phyloP scores from a whole-genome alignment of 176 grass and related monocot species.

The Cymbopogon citratus region DNA sequence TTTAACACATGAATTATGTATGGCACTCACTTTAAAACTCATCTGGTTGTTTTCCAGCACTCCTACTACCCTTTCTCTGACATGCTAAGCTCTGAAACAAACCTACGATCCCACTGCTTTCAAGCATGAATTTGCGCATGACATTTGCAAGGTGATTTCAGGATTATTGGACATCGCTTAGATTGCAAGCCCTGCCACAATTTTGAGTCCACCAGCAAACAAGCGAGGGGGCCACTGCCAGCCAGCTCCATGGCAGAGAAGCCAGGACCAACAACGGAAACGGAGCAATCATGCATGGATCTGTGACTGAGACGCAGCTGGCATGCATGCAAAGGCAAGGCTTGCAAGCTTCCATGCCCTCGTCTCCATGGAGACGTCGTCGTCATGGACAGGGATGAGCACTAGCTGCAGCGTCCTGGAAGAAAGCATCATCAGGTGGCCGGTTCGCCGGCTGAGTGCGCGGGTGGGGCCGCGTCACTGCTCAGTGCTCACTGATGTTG shows the following conservation, averaged over 20 bases:
- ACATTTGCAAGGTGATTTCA: not conserved
- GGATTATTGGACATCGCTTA: not conserved
- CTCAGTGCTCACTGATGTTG: not conserved
- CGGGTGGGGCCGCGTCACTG: not conserved
- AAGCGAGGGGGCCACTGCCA: not conserved
- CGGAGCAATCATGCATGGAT: not conserved
- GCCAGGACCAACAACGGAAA: not conserved
- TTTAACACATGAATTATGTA: no score
- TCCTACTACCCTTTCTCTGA: no score
- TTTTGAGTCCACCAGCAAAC: not conserved
- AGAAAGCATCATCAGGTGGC: constrained; percentile 18
- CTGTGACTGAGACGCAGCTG: not conserved
- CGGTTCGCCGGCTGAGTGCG: not conserved
- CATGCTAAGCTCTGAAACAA: not conserved
- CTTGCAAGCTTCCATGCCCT: not conserved
- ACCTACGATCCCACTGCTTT: no score
- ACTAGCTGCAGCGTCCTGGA: constrained; percentile 1
- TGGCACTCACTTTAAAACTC: no score
- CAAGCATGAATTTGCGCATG: no score
- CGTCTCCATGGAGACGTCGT: not conserved
- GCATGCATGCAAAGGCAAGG: not conserved
- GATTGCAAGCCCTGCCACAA: not conserved
- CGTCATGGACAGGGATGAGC: not conserved
- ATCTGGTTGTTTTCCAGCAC: no score
- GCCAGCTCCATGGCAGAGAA: not conserved